These are phyloP conservation scores for Strobilomyces echinocephalus DNA, from an alignment of 768 basidiomycete genomes.

Conservation along the genomic window DNA sequence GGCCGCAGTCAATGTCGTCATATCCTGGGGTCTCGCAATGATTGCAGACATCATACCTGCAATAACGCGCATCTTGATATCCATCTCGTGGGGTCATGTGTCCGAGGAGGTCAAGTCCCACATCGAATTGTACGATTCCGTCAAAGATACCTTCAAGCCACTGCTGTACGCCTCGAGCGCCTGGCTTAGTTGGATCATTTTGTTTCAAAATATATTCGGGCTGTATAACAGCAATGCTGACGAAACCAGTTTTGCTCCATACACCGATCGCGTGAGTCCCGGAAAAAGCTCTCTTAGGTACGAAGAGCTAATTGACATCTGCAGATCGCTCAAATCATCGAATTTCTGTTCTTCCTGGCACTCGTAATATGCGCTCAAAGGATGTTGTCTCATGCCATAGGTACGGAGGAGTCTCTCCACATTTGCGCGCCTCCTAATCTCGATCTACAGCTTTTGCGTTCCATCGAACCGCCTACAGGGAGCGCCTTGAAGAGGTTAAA, in stretches of 20 bases:
- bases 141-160: constrained; percentile 68
- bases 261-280: constrained; percentile 50
- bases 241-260: constrained; percentile 48
- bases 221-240: constrained; percentile 43
- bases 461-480: constrained; percentile 71
- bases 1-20: constrained; percentile 70
- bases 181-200: constrained; percentile 73
- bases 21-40: constrained; percentile 77
- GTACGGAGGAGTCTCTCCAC: constrained; percentile 18
- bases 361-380: constrained; percentile 59
- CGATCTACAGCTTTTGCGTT: constrained; percentile 56
- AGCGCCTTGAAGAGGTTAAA: constrained; percentile 58
- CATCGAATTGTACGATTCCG: constrained; percentile 64
- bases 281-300: not conserved
- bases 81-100: constrained; percentile 68
- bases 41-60: constrained; percentile 65
- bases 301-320: not conserved
- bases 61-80: constrained; percentile 47
- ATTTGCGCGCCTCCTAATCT: not conserved
- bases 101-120: constrained; percentile 62
- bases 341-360: constrained; percentile 73
- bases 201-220: constrained; percentile 62
- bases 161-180: constrained; percentile 65
- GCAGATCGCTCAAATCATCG: constrained; percentile 57
- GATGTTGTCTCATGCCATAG: constrained; percentile 66